phyloP scores from a whole-genome alignment of 805 yeast genomes.

The Wickerhamiella brachini region DNA sequence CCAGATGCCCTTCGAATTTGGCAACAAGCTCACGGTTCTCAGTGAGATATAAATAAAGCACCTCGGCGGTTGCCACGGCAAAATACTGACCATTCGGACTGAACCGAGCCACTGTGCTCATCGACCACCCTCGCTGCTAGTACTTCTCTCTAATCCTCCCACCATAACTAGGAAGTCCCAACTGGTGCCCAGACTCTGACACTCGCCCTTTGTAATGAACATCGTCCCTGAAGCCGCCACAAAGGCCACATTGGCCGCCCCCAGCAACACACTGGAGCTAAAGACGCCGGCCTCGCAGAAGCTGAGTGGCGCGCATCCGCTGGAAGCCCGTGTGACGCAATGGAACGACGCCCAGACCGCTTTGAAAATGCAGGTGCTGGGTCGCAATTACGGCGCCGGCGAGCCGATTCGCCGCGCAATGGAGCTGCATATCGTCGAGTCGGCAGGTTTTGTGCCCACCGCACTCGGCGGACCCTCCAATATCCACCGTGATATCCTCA shows the following conservation, averaged over 20 bases:
- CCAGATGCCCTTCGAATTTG: conserved; percentile 39
- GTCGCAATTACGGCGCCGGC: conserved; percentile 80
- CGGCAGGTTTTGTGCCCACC: conserved; percentile 55
- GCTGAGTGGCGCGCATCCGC: conserved; percentile 47
- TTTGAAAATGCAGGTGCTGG: conserved; percentile 58
- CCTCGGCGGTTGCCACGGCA: conserved; percentile 44
- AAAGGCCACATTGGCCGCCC: background rate
- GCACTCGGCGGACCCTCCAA: conserved; percentile 44
- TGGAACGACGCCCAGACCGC: conserved; percentile 74
- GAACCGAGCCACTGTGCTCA: conserved; percentile 8
- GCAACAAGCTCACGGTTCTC: conserved; percentile 1
- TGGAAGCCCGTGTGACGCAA: conserved; percentile 56
- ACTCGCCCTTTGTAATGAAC: conserved; percentile 1
- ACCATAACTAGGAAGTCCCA: too few relatives aligned
- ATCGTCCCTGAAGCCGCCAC: background rate
- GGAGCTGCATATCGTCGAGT: conserved; percentile 67
- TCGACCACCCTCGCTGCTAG: background rate
- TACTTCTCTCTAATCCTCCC: background rate
- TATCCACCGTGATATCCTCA: conserved; percentile 62
- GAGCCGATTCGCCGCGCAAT: conserved; percentile 85
- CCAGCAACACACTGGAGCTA: background rate
- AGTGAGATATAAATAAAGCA: background rate
- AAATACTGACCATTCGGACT: conserved; percentile 40
- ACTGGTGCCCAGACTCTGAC: too few relatives aligned
- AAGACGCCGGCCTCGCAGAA: conserved; percentile 21